These are phyloP conservation scores for Breynia disticha DNA, from an alignment of 441 rosid species.

Conservation along the genomic window DNA sequence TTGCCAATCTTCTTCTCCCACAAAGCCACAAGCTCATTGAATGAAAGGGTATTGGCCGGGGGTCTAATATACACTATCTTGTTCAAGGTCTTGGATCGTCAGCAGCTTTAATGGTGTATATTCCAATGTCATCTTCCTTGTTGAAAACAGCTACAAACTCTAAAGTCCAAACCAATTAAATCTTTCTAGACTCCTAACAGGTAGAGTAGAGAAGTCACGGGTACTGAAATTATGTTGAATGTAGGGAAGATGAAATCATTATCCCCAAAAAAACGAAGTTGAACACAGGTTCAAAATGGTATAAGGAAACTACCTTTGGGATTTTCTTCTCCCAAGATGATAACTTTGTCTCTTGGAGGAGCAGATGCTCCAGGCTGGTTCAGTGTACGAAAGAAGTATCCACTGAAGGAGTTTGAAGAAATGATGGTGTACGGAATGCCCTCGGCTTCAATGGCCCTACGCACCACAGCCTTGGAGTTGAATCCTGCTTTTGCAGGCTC, in stretches of 20 bases:
- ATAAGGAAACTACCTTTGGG: constrained; percentile 28
- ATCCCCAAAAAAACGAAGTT: neutral
- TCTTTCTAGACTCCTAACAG: no score
- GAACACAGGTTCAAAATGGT: neutral
- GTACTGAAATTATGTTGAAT: neutral
- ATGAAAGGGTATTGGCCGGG: constrained; percentile 30
- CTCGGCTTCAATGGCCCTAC: constrained; percentile 23
- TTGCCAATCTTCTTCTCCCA: constrained; percentile 48
- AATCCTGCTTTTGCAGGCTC: constrained; percentile 19
- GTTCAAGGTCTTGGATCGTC: constrained; percentile 54
- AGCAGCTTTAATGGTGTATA: constrained; percentile 41
- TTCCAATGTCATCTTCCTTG: constrained; percentile 42
- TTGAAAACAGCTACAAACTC: constrained; percentile 28
- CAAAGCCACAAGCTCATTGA: constrained; percentile 38
- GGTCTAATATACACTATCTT: constrained; percentile 41
- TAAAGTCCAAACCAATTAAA: neutral
- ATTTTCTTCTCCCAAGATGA: constrained; percentile 47
- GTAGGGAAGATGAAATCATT: neutral
- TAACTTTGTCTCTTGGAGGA: constrained; percentile 39
- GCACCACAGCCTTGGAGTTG: constrained; percentile 11
- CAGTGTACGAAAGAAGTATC: constrained; percentile 34
- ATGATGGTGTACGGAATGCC: constrained; percentile 31
- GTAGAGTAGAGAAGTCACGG: no score
- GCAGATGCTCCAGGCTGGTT: constrained; percentile 35
- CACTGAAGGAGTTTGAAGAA: constrained; percentile 39